A percentile compares a stretch with the other conserved stretches of the same genome.
Conservation (phyloP, 441 rosid genomes). For the Erysimum cheiri region DNA sequence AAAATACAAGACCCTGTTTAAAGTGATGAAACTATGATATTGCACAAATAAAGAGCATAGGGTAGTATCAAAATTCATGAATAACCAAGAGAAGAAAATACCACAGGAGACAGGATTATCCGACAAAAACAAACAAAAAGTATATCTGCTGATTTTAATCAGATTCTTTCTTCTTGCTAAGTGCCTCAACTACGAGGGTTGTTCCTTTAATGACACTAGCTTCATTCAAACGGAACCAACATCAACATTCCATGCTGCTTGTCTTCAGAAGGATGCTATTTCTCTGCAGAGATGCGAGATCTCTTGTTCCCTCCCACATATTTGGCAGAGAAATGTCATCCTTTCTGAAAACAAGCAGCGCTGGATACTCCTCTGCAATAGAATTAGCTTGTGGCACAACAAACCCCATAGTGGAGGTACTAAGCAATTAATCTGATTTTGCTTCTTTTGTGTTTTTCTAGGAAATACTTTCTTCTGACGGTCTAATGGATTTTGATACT, state of each 20-base stretch:
- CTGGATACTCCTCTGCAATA: not conserved
- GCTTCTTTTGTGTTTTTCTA: not conserved
- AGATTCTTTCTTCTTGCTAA: not conserved
- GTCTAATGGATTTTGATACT: not conserved
- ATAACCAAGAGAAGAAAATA: not conserved
- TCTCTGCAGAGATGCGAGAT: not conserved
- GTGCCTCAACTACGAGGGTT: not conserved
- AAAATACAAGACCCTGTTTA: not conserved
- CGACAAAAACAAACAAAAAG: not conserved
- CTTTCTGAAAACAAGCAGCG: not conserved
- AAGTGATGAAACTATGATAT: not conserved
- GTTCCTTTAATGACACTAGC: too few species aligned
- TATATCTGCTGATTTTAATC: not conserved
- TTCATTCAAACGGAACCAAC: too few species aligned
- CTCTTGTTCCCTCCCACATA: not conserved
- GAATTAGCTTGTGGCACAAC: not conserved
- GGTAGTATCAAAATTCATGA: not conserved
- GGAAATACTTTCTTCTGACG: not conserved
- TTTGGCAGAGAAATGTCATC: not conserved
- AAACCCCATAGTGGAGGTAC: not conserved
- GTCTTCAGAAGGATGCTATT: not conserved
- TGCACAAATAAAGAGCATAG: not conserved
- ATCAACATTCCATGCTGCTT: not conserved
- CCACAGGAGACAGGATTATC: not conserved
- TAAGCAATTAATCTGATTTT: not conserved